phyloP scores from a whole-genome alignment of 257 asterid species.

The Gentiana straminea region DNA sequence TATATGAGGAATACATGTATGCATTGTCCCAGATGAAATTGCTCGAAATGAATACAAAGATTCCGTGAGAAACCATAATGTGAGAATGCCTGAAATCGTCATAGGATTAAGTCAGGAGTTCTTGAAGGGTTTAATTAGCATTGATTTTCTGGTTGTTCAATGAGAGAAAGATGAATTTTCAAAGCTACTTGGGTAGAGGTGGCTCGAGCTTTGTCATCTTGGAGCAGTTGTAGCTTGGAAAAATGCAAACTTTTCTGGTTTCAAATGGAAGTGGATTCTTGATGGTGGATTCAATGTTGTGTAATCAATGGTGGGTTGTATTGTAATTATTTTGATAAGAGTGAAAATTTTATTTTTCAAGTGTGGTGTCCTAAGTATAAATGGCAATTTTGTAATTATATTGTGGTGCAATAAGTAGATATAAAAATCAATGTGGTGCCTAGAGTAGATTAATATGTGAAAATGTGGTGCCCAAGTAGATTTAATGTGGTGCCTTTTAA shows the following conservation, averaged over 20 bases:
- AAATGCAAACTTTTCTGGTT: slow-evolving; percentile 11
- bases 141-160: slow-evolving; percentile 28
- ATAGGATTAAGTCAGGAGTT: slow-evolving; percentile 19
- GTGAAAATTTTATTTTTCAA: too few relatives aligned
- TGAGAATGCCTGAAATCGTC: slow-evolving; percentile 21
- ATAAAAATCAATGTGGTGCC: too few relatives aligned
- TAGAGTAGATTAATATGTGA: too few relatives aligned
- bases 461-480: too few relatives aligned
- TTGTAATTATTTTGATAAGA: too few relatives aligned
- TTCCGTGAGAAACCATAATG: slow-evolving; percentile 12
- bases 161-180: slow-evolving; percentile 11
- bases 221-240: slow-evolving; percentile 25
- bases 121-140: slow-evolving; percentile 13
- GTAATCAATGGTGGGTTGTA: slow-evolving; percentile 2
- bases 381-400: too few relatives aligned
- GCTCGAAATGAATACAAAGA: slow-evolving; percentile 15
- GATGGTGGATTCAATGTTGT: slow-evolving; percentile 8
- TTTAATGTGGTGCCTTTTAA: too few relatives aligned
- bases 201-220: slow-evolving; percentile 16
- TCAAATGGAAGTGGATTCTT: slow-evolving; percentile 16
- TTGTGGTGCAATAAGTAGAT: too few relatives aligned
- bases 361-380: too few relatives aligned
- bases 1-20: slow-evolving; percentile 23
- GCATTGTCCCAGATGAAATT: slow-evolving; percentile 19
- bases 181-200: slow-evolving; percentile 3